phyloP scores from a whole-genome alignment of 345 rosid species.

The Syzygium oleosum region DNA sequence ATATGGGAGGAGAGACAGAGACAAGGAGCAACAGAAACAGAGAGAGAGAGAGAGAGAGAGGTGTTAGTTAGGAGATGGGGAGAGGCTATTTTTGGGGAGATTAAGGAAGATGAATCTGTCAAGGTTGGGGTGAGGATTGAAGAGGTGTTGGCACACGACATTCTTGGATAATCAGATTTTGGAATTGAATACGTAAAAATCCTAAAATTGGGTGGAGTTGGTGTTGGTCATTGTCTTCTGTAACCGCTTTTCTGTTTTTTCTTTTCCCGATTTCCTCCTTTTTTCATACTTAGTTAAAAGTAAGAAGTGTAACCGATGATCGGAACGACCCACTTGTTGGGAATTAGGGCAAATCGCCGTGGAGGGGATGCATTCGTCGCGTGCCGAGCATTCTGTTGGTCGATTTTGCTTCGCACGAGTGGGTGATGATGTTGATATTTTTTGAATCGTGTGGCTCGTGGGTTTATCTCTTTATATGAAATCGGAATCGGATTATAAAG shows the following conservation, averaged over 20 bases:
- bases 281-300: neutral
- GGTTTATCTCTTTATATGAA: neutral
- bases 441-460: rapidly evolving
- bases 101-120: neutral
- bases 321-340: no score
- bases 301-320: neutral
- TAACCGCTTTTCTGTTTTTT: neutral
- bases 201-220: neutral
- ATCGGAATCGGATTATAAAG: neutral
- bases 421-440: neutral
- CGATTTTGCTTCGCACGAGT: neutral
- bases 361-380: neutral
- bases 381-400: neutral
- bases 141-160: neutral
- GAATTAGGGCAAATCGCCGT: rapidly evolving
- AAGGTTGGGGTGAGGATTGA: neutral
- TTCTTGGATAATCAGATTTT: neutral
- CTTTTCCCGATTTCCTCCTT: neutral
- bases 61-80: neutral
- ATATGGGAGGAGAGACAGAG: slow-evolving; percentile 8
- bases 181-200: neutral
- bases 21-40: no score
- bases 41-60: neutral
- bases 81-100: neutral
- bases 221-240: neutral